Evolutionary conservation across 169 alveolate species (phyloP).

Genomic region (Cardiosporidium cionae): DNA sequence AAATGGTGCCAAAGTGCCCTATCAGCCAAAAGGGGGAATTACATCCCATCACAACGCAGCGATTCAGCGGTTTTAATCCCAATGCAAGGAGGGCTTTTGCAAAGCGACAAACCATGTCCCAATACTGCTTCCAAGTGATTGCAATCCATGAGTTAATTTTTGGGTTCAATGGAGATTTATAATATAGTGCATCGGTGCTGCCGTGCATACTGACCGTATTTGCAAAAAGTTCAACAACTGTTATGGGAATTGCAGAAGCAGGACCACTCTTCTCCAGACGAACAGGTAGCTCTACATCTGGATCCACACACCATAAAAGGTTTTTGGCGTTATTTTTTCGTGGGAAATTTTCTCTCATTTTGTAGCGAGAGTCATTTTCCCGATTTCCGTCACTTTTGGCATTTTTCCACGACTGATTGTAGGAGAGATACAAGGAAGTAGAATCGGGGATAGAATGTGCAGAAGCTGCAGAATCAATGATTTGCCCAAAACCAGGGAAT

Average conservation of each 20-base stretch:
- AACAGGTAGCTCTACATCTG: neutral
- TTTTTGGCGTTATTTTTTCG: neutral
- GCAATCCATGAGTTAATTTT: slow-evolving; percentile 26
- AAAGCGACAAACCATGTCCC: slow-evolving; percentile 34
- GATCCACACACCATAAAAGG: neutral
- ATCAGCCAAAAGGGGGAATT: slow-evolving; percentile 68
- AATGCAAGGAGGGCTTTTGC: slow-evolving; percentile 56
- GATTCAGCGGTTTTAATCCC: slow-evolving; percentile 39
- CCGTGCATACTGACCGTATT: slow-evolving; percentile 33
- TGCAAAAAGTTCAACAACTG: slow-evolving; percentile 42
- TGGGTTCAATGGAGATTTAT: slow-evolving; percentile 15
- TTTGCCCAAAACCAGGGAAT: no score
- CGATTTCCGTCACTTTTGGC: no score
- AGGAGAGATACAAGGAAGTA: no score
- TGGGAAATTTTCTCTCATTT: no score
- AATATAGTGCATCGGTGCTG: slow-evolving; percentile 33
- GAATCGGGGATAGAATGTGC: no score
- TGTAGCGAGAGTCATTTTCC: no score
- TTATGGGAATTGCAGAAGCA: slow-evolving; percentile 43
- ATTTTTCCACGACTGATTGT: no score
- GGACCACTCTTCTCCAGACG: slow-evolving; percentile 29
- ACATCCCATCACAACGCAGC: slow-evolving; percentile 62
- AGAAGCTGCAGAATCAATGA: no score
- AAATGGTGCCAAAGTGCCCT: slow-evolving; percentile 54
- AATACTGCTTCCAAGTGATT: slow-evolving; percentile 52